Conservation (phyloP, 2,329 filamentous ascomycete species). For the Domatiomyces globalis region DNA sequence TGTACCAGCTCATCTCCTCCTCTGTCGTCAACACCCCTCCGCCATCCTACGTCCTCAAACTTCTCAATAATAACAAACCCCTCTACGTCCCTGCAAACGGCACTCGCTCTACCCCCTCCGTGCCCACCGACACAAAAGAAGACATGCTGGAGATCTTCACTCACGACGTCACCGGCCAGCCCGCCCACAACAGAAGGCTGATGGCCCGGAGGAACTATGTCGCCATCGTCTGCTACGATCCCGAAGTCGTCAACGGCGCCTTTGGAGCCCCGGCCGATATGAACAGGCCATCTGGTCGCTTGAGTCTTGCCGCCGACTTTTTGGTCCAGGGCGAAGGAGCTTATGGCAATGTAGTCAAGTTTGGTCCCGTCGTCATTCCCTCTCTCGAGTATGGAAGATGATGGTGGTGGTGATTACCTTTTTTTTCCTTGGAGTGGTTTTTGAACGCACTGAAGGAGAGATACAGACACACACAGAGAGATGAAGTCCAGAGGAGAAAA, state of each 20-base stretch:
- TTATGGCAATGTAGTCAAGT: slow-evolving; percentile 67
- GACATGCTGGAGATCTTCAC: slow-evolving; percentile 99
- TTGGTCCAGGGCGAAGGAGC: slow-evolving; percentile 55
- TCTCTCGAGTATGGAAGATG: slow-evolving; percentile 62
- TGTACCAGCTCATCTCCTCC: slow-evolving; percentile 95
- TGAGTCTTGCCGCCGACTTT: slow-evolving; percentile 89
- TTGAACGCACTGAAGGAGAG: neutral
- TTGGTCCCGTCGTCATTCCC: slow-evolving; percentile 89
- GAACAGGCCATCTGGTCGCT: slow-evolving; percentile 36
- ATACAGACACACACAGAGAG: too few relatives aligned
- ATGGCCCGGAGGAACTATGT: slow-evolving; percentile 92
- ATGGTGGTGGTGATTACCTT: slow-evolving; percentile 2
- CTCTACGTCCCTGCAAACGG: slow-evolving; percentile 87
- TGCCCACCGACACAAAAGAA: slow-evolving; percentile 82
- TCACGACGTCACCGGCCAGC: slow-evolving; percentile 71
- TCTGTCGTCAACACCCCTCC: slow-evolving; percentile 84
- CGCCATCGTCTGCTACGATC: slow-evolving; percentile 86
- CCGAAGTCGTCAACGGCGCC: slow-evolving; percentile 51
- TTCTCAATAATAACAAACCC: slow-evolving; percentile 75
- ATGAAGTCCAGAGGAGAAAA: too few relatives aligned
- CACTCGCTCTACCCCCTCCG: slow-evolving; percentile 49
- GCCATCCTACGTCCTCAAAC: slow-evolving; percentile 70
- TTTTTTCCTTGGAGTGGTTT: neutral
- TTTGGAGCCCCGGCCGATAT: slow-evolving; percentile 26
- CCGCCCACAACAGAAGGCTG: slow-evolving; percentile 72